Base-by-base conservation (phyloP, 2,329 filamentous ascomycete genomes). In the Clonostachys byssicola region DNA sequence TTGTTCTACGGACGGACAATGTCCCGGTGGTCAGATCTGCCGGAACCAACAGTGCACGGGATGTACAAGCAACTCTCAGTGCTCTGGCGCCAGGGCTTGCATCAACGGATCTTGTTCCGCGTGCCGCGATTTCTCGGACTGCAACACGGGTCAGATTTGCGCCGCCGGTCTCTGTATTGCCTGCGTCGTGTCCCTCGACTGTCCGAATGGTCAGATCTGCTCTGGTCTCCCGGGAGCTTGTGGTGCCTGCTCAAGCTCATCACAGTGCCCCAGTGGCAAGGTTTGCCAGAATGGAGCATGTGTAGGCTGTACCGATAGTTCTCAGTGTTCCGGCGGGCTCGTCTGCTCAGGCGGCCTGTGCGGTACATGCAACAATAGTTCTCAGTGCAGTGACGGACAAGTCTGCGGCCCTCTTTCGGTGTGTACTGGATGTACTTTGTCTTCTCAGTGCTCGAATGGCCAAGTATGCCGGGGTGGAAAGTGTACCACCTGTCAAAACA, bases 101-200 rank as follows among this genome's bases (percentile, higher is more conserved):
- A 30, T 30, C 23, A 30, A 30, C 23, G 23, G 23, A 30, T 30
- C 23, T 9, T 30, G 23, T 3, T 30, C 23, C 23, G 4, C 23
- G 9, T 30, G 23, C 23, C 23, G 23, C 23, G 23, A 30, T 4
- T 30, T 30, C 23, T 30, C 23, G 2, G 42, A 43, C 42, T 43
- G 42, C 23, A 47, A 43, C 40, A 20, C 17, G 45, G 51, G 51
- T 30, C 40, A 48, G 45, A 46, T 50, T 7, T 53, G 51, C 43
- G 42, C 33, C 13, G 30, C 16, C 16, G 43, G 43, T 30, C 18
- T 14, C 9, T 45, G 43, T 4, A 33, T n/a, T 5, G 33, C 34
- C 33, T 45, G 43, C 43, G 30, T 35, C n/a, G 10, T 39, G 9
- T 38, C 34, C 33, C 39, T 35, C 2, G 16, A 45, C 34, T 45